These are phyloP conservation scores for Globisporangium viniferum DNA, from an alignment of 352 stramenopile genomes.

Conservation along the genomic window DNA sequence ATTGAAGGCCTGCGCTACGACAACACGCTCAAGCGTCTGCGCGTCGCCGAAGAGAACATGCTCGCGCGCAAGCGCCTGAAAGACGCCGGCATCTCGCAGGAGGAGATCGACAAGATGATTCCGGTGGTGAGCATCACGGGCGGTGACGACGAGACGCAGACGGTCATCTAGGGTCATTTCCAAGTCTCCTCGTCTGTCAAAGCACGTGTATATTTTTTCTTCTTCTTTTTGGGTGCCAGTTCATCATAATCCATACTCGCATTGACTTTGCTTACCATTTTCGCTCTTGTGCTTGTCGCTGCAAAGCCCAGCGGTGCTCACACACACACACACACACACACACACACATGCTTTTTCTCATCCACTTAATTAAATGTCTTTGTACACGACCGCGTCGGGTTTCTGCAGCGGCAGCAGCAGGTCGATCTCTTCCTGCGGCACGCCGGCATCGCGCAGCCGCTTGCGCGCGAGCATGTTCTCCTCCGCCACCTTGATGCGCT, in stretches of 20 bases:
- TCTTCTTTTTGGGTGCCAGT: background rate
- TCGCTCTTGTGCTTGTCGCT: background rate
- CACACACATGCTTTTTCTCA: background rate
- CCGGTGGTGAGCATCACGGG: conserved; percentile 4
- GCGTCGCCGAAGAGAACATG: conserved; percentile 20
- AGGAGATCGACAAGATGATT: conserved; percentile 22
- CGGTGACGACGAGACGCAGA: conserved; percentile 2
- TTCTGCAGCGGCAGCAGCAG: conserved; percentile 16
- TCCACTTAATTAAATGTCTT: conserved; percentile 1
- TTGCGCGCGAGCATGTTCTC: conserved; percentile 36
- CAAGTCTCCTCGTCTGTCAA: background rate
- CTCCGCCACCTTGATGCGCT: conserved; percentile 15
- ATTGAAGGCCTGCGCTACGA: conserved; percentile 21
- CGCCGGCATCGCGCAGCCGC: conserved; percentile 35
- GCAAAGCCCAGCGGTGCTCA: too few relatives aligned
- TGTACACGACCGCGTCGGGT: conserved; percentile 1
- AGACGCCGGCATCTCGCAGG: conserved; percentile 27
- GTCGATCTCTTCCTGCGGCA: conserved; percentile 18
- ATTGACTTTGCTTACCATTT: too few relatives aligned
- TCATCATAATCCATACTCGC: too few relatives aligned
- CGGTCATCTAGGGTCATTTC: conserved; percentile 5
- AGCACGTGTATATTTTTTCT: background rate
- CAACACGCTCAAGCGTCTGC: conserved; percentile 21
- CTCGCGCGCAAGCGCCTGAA: conserved; percentile 46
- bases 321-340: too few relatives aligned